Evolutionary conservation across 768 basidiomycete species (phyloP), one percentile per base, ranked within the genome.

Genomic region (Termitomyces sp.): DNA sequence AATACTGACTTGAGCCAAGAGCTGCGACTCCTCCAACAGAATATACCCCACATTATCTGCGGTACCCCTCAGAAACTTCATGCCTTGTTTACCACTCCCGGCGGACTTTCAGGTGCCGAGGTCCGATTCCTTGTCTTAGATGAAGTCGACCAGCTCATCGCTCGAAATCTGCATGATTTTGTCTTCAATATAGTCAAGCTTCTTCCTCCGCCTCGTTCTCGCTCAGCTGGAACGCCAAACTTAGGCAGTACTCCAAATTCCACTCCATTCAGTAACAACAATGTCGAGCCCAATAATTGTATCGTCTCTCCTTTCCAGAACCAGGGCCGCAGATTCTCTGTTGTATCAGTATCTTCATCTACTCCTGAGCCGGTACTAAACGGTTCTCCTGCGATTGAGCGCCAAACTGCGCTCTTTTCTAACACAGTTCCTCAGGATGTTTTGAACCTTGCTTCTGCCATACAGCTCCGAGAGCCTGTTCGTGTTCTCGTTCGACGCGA

Each of bases 341-440:
- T 80, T 20, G 76, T 86, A 32, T 74, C 80, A 14, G 65, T 77
- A 3, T 74, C 85, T 36, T 79, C 85, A 11, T 78, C 81, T 38
- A 79, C 76, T 14, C 78, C 67, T 65, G 74, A 77, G 31, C 43
- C 67, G 51, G 67, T 70, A 37, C 70, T 68, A 25, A 74, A 68
- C n/a, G 68, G 72, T 25, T 63, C 79, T 29, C 72, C 68, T 48
- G 63, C 70, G 1, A 81, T 89, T 51, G 94, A 96, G 66, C 87
- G 95, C 31, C 94, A 96, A 73, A 94, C 93, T 4, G 93, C 92
- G 7, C 79, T 94, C n/a, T 98, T 98, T 75, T 96, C 94, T 42
- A 98, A 98, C 72, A 99, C 97, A 3, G 96, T 97, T 17, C 96
- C 94, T 15, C 94, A 96, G 71, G 97, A 99, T 70, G 97, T 99